Percentiles rank a stretch among this genome's conserved stretches.
Conservation (phyloP, 768 basidiomycete species). For the Mycena albidolilacea region DNA sequence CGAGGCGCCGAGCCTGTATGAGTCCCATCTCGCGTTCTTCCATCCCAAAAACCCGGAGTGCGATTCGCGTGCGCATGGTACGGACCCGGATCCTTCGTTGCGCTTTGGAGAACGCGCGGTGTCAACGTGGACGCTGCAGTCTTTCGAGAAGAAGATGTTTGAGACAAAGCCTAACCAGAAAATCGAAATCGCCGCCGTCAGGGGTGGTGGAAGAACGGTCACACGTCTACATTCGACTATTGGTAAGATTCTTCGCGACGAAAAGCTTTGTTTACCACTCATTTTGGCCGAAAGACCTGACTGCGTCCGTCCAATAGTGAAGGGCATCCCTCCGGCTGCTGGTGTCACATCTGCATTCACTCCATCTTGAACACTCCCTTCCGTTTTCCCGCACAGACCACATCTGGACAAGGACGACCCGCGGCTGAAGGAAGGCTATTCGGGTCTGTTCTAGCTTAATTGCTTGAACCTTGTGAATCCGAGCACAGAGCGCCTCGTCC, state of each 20-base stretch:
- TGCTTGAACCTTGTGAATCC: neutral
- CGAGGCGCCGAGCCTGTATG: constrained; percentile 62
- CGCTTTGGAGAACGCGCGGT: constrained; percentile 66
- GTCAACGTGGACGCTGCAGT: constrained; percentile 62
- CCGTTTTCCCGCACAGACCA: constrained; percentile 87
- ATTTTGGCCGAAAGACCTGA: neutral
- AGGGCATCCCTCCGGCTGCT: constrained; percentile 60
- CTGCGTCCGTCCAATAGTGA: constrained; percentile 59
- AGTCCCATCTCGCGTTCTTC: constrained; percentile 84
- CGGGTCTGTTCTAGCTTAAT: constrained; percentile 60
- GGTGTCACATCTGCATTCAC: constrained; percentile 77
- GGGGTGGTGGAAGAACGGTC: constrained; percentile 73
- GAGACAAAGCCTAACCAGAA: constrained; percentile 72
- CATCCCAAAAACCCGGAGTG: constrained; percentile 73
- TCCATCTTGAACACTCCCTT: constrained; percentile 83
- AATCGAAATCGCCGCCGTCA: constrained; percentile 68
- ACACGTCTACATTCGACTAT: constrained; percentile 72
- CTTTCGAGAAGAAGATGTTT: constrained; percentile 76
- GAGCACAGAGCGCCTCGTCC: constrained; percentile 79
- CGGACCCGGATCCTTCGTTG: constrained; percentile 77
- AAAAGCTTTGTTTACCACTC: constrained; percentile 48
- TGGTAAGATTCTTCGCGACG: constrained; percentile 57
- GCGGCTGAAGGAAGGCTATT: constrained; percentile 77
- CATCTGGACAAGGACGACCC: constrained; percentile 87
- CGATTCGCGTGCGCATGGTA: constrained; percentile 74